phyloP scores from a whole-genome alignment of 2,329 filamentous ascomycete species.

The Setomelanomma holmii region DNA sequence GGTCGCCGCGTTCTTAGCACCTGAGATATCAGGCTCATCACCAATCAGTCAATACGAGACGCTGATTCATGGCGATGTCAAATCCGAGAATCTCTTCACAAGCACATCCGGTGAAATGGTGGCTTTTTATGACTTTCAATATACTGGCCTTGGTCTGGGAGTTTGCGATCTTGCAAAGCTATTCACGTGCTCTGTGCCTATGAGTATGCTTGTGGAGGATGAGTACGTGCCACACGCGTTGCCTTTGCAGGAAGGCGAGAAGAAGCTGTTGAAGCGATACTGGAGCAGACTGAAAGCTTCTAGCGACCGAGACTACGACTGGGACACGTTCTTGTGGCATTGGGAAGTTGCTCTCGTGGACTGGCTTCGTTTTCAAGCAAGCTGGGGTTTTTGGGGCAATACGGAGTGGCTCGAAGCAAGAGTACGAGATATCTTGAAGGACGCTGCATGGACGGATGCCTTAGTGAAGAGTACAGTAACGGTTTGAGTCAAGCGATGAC shows the following conservation, averaged over 20 bases:
- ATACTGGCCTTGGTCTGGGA: slow-evolving; percentile 68
- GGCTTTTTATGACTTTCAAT: slow-evolving; percentile 75
- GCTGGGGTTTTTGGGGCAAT: slow-evolving; percentile 49
- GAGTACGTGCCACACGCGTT: slow-evolving; percentile 48
- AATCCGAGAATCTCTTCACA: slow-evolving; percentile 72
- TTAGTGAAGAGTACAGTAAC: slow-evolving; percentile 1
- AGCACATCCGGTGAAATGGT: slow-evolving; percentile 58
- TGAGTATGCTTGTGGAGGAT: slow-evolving; percentile 56
- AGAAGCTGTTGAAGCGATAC: slow-evolving; percentile 61
- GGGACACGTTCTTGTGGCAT: slow-evolving; percentile 63
- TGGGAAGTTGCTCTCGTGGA: slow-evolving; percentile 74
- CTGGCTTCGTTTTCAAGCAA: slow-evolving; percentile 62
- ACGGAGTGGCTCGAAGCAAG: slow-evolving; percentile 45
- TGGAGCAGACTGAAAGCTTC: slow-evolving; percentile 45
- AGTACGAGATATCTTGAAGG: slow-evolving; percentile 34
- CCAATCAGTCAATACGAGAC: slow-evolving; percentile 57
- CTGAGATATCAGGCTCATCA: slow-evolving; percentile 39
- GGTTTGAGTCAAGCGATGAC: background rate
- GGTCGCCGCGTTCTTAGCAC: slow-evolving; percentile 60
- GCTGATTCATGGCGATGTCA: slow-evolving; percentile 72
- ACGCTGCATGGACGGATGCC: slow-evolving; percentile 26
- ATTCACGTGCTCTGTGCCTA: slow-evolving; percentile 70
- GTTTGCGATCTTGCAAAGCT: slow-evolving; percentile 72
- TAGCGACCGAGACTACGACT: slow-evolving; percentile 56
- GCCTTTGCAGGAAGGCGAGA: slow-evolving; percentile 61